Evolutionary conservation across 208 protist species (phyloP).

Genomic region (Trypanosoma rangeli): DNA sequence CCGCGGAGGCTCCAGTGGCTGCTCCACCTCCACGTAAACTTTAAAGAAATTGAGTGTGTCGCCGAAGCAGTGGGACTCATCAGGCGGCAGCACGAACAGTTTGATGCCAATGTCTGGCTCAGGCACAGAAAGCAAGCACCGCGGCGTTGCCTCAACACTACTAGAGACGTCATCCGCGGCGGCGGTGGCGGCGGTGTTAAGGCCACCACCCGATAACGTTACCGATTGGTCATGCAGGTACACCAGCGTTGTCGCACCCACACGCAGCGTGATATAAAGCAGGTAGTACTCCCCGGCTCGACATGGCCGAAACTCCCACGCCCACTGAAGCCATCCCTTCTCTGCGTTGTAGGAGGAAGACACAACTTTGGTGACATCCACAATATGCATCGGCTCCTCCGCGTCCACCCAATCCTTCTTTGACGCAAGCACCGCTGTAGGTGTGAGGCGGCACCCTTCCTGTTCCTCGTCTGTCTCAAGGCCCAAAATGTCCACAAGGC

Average conservation of each 20-base stretch:
- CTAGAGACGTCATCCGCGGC: not conserved
- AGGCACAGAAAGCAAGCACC: conserved; percentile 37
- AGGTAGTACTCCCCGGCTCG: conserved; percentile 69
- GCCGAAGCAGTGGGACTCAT: conserved; percentile 68
- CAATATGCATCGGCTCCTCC: conserved; percentile 61
- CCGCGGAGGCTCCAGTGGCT: conserved; percentile 18
- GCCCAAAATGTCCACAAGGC: conserved; percentile 34
- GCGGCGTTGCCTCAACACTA: conserved; percentile 6
- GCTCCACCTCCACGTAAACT: conserved; percentile 53
- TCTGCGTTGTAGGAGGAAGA: conserved; percentile 32
- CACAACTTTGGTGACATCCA: conserved; percentile 28
- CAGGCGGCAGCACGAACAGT: conserved; percentile 36
- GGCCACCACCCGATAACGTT: not conserved
- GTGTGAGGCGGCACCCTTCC: not conserved
- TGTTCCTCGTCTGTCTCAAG: not conserved
- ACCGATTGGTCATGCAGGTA: not conserved
- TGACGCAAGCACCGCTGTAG: conserved; percentile 55
- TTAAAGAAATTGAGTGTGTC: conserved; percentile 56
- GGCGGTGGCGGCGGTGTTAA: conserved; percentile 2
- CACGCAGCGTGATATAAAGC: conserved; percentile 43
- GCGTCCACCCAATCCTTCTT: conserved; percentile 63
- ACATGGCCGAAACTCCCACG: conserved; percentile 52
- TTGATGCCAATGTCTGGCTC: conserved; percentile 60
- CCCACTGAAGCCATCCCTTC: conserved; percentile 30
- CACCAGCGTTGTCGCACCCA: conserved; percentile 33